Base-by-base conservation (phyloP, 2,329 filamentous ascomycete genomes). In the Aspergillus ochraceoroseus region DNA sequence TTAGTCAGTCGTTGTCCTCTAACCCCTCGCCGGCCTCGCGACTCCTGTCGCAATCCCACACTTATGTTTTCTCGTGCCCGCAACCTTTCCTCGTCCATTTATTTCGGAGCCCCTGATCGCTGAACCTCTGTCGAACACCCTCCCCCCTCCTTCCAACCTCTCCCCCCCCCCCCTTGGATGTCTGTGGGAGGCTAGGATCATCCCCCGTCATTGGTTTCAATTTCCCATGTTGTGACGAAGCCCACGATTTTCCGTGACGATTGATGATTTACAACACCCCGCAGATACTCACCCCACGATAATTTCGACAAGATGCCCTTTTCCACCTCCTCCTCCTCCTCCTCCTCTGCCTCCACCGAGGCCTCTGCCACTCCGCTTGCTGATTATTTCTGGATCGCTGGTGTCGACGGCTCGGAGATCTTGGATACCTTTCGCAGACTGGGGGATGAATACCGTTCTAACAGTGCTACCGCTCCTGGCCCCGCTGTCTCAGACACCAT, bases 321-420 rank as follows among this genome's bases (percentile, higher is more conserved):
- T 34, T 49, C 38, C n/a, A 29, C 53, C 31, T 50, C 60, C 32
- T 46, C 38, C 19, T 46, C 44, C 19, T 41, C 44, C 12, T 42
- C 52, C 32, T 44, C 57, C 29, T 41, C 54, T 27, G 42, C 59
- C 31, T 31, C 61, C 29, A 52, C 64, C 38, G 68, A 73, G 44
- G 53, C 61, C 41, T 66, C 70, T 32, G 69, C 71, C 44, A 68
- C 70, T 39, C 78, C 79, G 40, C 73, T 82, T 39, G 79, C 79
- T 54, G 79, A 82, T 61, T 80, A 78, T 62, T 82, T 82, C 62
- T 82, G 80, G 72, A 82, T 82, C 36, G 64, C 68, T 38, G 70
- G 70, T 40, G 62, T 73, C 23, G 70, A 73, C 54, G 67, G 68
- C 26, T 56, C 67, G 8, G 68, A 71, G 54, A 59, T 71, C 32